A percentile compares a stretch with the other conserved stretches of the same genome.
Conservation (phyloP, 2,329 filamentous ascomycete genomes). For the Aspergillus clavatus region DNA sequence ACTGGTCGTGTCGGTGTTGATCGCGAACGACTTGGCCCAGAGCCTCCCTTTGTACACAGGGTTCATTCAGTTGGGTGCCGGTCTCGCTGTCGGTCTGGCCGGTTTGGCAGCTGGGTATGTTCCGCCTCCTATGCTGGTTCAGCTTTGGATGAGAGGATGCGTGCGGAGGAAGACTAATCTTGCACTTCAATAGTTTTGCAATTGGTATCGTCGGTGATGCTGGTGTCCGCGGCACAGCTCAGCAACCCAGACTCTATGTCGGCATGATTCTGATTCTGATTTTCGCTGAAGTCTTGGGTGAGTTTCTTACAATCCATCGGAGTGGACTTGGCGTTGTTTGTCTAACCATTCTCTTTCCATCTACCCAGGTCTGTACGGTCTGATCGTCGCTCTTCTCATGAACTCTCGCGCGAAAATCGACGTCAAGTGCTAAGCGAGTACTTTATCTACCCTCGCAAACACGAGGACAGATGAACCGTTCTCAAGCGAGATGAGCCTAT, state of each 20-base stretch:
- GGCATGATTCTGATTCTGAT: conserved; percentile 99
- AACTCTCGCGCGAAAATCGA: conserved; percentile 80
- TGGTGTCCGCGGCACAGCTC: conserved; percentile 49
- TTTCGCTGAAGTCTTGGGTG: conserved; percentile 98
- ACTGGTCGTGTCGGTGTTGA: conserved; percentile 80
- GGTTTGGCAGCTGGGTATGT: conserved; percentile 68
- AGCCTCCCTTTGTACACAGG: conserved; percentile 69
- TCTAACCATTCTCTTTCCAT: not conserved
- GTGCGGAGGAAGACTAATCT: conserved; percentile 14
- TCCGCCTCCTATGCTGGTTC: not conserved
- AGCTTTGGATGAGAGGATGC: too few relatives aligned
- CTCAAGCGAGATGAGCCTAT: conserved; percentile 7
- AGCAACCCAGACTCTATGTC: conserved; percentile 67
- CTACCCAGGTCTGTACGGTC: conserved; percentile 82
- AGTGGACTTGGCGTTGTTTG: not conserved
- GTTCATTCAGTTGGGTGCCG: conserved; percentile 81
- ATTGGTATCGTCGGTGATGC: conserved; percentile 72
- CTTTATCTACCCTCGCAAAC: conserved; percentile 8
- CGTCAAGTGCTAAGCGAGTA: conserved; percentile 52
- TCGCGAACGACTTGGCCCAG: conserved; percentile 74
- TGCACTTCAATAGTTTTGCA: conserved; percentile 56
- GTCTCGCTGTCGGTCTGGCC: conserved; percentile 74
- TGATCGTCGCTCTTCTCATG: conserved; percentile 99
- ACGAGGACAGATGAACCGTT: conserved; percentile 9
- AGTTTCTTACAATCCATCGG: conserved; percentile 32